These are phyloP conservation scores for Yarrowia bubula DNA, from an alignment of 805 yeast genomes.

Conservation along the genomic window DNA sequence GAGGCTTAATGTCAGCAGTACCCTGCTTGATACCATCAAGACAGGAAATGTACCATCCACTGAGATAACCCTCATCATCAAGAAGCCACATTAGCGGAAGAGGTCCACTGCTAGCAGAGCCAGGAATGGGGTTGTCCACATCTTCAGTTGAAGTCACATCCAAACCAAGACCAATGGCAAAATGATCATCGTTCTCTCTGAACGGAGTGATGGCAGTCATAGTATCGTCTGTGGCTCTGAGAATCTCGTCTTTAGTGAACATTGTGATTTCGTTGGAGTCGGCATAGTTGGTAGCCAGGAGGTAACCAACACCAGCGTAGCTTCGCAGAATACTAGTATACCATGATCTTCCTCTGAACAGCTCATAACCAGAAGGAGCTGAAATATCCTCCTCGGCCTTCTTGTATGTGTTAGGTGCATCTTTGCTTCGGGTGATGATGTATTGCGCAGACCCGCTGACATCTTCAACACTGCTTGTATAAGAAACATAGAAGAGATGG, in stretches of 20 bases:
- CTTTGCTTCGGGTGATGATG: conserved; percentile 25
- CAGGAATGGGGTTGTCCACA: conserved; percentile 54
- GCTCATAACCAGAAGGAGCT: conserved; percentile 37
- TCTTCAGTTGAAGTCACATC: conserved; percentile 51
- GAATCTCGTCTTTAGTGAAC: conserved; percentile 41
- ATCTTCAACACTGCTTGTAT: conserved; percentile 28
- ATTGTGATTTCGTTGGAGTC: conserved; percentile 63
- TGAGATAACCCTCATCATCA: conserved; percentile 60
- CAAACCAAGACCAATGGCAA: conserved; percentile 66
- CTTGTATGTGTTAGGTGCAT: background rate
- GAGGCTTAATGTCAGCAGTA: conserved; percentile 34
- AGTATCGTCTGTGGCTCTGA: conserved; percentile 62
- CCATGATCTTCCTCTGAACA: conserved; percentile 34
- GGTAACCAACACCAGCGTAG: conserved; percentile 30
- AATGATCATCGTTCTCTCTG: conserved; percentile 54
- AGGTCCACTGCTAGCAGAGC: conserved; percentile 56
- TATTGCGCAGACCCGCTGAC: conserved; percentile 31
- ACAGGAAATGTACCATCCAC: conserved; percentile 66
- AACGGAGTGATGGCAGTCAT: conserved; percentile 74
- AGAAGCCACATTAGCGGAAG: conserved; percentile 66
- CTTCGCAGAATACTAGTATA: conserved; percentile 30
- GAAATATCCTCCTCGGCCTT: conserved; percentile 33
- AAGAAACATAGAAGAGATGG: conserved; percentile 32
- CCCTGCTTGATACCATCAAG: conserved; percentile 47
- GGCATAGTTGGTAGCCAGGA: conserved; percentile 56